Evolutionary conservation across 2,329 filamentous ascomycete genomes (phyloP).

Genomic region (Colletotrichum orchidophilum): DNA sequence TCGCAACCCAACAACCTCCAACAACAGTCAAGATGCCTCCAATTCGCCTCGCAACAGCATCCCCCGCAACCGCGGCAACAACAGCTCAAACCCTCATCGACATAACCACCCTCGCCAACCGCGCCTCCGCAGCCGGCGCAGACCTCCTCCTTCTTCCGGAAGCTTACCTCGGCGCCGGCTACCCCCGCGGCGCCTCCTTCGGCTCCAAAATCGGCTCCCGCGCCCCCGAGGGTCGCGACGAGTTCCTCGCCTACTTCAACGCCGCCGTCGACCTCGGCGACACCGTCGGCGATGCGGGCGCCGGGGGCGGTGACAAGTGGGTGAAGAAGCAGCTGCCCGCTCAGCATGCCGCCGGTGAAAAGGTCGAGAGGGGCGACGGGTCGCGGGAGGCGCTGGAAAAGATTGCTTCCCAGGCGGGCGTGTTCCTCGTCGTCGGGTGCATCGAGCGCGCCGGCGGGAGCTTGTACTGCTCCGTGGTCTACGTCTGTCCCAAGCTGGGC

Average conservation of each 20-base stretch:
- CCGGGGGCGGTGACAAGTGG: conserved; percentile 81
- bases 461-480: conserved; percentile 84
- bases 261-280: conserved; percentile 86
- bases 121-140: conserved; percentile 64
- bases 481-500: conserved; percentile 79
- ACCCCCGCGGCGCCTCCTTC: conserved; percentile 84
- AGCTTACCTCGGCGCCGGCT: conserved; percentile 85
- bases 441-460: conserved; percentile 85
- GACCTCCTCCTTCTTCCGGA: conserved; percentile 90
- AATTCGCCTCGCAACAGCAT: conserved; percentile 65
- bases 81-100: conserved; percentile 70
- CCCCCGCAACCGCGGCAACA: conserved; percentile 61
- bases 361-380: conserved; percentile 56
- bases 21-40: conserved; percentile 19
- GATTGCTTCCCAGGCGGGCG: conserved; percentile 78
- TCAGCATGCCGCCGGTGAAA: not conserved
- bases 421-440: conserved; percentile 83
- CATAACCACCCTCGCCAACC: conserved; percentile 69
- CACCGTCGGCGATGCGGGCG: conserved; percentile 62
- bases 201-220: conserved; percentile 79
- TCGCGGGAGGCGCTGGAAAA: conserved; percentile 83
- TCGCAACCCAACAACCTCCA: not conserved
- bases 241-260: conserved; percentile 84
- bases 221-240: conserved; percentile 75
- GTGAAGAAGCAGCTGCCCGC: conserved; percentile 66